Evolutionary conservation across 164 flowering plant species (phyloP).

Genomic region (Litsea cubeba): DNA sequence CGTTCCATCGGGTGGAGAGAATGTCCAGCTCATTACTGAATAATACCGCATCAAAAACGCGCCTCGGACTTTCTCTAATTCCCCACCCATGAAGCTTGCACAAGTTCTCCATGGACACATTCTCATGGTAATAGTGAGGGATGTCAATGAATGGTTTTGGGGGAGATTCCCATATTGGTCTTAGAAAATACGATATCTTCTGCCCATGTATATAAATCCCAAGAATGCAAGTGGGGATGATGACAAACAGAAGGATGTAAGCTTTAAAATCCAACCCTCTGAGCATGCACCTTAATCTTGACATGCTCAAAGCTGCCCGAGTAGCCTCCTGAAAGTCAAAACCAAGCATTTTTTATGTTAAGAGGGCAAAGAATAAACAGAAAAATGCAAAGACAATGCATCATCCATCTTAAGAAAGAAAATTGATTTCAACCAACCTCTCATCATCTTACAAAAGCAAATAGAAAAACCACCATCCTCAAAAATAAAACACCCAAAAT

Average conservation of each 20-base stretch:
- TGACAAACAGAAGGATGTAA: conserved; percentile 37
- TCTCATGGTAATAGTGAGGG: conserved; percentile 79
- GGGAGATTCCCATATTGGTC: conserved; percentile 90
- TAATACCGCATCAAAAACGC: conserved; percentile 83
- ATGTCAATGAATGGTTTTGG: conserved; percentile 69
- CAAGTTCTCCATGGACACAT: conserved; percentile 69
- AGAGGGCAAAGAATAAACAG: not conserved
- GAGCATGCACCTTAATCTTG: conserved; percentile 60
- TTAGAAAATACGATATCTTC: conserved; percentile 66
- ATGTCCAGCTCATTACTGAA: conserved; percentile 84
- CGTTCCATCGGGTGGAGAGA: conserved; percentile 79
- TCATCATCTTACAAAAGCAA: too few relatives aligned
- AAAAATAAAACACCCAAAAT: too few relatives aligned
- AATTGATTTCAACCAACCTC: too few relatives aligned
- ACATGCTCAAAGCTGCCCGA: conserved; percentile 40
- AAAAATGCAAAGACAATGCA: not conserved
- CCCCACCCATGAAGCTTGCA: conserved; percentile 94
- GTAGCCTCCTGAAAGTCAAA: conserved; percentile 37
- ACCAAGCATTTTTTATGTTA: not conserved
- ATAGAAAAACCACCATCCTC: too few relatives aligned
- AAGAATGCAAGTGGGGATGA: conserved; percentile 44
- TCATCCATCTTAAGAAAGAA: not conserved
- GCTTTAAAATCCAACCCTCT: conserved; percentile 62
- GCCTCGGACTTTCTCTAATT: conserved; percentile 72
- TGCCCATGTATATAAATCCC: conserved; percentile 70